These are phyloP conservation scores for Trifolium dubium DNA, from an alignment of 306 rosid genomes.

Conservation along the genomic window DNA sequence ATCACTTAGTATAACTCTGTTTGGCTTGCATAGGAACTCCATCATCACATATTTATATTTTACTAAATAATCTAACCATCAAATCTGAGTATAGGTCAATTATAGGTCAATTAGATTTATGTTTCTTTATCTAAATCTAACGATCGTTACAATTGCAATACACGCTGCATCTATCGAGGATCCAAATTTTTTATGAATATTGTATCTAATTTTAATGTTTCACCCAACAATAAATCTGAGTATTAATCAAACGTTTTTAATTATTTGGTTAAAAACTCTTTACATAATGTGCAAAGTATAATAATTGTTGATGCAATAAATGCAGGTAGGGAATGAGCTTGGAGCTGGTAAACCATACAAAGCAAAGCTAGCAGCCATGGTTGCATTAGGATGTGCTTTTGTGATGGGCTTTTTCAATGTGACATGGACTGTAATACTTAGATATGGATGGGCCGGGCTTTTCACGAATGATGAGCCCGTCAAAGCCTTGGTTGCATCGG, in stretches of 20 bases:
- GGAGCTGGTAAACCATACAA: slow-evolving; percentile 90
- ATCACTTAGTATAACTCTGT: slow-evolving; percentile 41
- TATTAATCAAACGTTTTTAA: too few relatives aligned
- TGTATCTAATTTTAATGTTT: too few relatives aligned
- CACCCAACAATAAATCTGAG: too few relatives aligned
- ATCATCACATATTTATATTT: slow-evolving; percentile 30
- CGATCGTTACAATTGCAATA: too few relatives aligned
- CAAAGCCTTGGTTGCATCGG: slow-evolving; percentile 71
- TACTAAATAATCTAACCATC: slow-evolving; percentile 41
- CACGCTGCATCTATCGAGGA: too few relatives aligned
- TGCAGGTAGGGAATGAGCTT: slow-evolving; percentile 94
- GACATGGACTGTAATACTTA: slow-evolving; percentile 79
- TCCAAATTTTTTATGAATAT: too few relatives aligned
- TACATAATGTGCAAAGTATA: neutral
- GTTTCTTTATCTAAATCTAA: too few relatives aligned
- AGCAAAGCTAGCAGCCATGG: slow-evolving; percentile 91
- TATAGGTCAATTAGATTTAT: too few relatives aligned
- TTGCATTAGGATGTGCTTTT: slow-evolving; percentile 85
- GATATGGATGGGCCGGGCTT: slow-evolving; percentile 75
- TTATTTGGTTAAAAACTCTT: too few relatives aligned
- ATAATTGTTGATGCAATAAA: neutral
- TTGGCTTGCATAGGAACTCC: slow-evolving; percentile 34
- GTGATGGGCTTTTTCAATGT: slow-evolving; percentile 78
- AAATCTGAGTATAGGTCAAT: too few relatives aligned
- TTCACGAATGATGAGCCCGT: slow-evolving; percentile 70